phyloP scores from a whole-genome alignment of 805 yeast species.

The Scheffersomyces spartinae region DNA sequence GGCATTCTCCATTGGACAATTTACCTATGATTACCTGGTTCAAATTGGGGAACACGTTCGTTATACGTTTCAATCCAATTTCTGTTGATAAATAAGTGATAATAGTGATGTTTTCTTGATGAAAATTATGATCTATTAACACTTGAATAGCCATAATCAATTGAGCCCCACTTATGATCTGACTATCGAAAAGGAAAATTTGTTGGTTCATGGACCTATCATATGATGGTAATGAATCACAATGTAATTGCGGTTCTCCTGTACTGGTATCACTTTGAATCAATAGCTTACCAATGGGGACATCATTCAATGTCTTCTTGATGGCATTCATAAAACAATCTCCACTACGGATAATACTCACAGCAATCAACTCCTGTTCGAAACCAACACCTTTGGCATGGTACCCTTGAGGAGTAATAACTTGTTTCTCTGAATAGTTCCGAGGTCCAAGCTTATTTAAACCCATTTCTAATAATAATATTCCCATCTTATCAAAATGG shows the following conservation, averaged over 20 bases:
- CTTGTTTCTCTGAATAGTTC: conserved; percentile 21
- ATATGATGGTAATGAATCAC: conserved; percentile 54
- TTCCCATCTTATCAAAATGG: conserved; percentile 75
- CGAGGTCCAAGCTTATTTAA: conserved; percentile 43
- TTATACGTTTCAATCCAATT: conserved; percentile 60
- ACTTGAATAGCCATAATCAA: conserved; percentile 91
- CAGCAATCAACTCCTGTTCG: conserved; percentile 49
- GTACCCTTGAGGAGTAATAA: conserved; percentile 15
- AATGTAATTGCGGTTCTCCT: conserved; percentile 90
- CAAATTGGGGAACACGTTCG: conserved; percentile 63
- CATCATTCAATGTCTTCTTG: conserved; percentile 65
- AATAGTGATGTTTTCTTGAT: conserved; percentile 48
- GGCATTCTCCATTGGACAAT: conserved; percentile 12
- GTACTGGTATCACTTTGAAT: conserved; percentile 83
- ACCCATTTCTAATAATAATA: conserved; percentile 56
- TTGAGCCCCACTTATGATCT: conserved; percentile 85
- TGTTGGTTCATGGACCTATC: conserved; percentile 18
- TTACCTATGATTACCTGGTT: conserved; percentile 62
- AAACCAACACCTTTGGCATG: conserved; percentile 29
- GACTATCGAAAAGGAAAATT: conserved; percentile 74
- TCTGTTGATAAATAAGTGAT: conserved; percentile 71
- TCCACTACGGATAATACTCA: conserved; percentile 80
- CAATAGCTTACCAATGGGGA: conserved; percentile 69
- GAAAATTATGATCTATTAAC: conserved; percentile 67
- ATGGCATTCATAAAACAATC: conserved; percentile 82